Evolutionary conservation across 345 rosid species (phyloP).

Genomic region (Cardamine chenopodiifolia): DNA sequence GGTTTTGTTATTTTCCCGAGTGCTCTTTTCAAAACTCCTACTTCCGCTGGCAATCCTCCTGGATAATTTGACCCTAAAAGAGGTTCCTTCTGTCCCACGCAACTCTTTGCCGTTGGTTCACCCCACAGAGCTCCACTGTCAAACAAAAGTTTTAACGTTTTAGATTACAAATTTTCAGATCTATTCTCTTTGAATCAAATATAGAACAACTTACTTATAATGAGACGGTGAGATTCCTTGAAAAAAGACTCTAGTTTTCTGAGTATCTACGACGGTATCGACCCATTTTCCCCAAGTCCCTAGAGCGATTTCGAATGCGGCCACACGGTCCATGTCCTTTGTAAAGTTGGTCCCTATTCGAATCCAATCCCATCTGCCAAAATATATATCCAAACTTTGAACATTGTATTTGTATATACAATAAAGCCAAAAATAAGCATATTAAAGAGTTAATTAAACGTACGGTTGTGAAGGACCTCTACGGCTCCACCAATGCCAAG

Average conservation of each 20-base stretch:
- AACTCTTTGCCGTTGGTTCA: slow-evolving; percentile 60
- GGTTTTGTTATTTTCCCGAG: slow-evolving; percentile 49
- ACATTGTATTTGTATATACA: not conserved
- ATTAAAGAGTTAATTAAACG: slow-evolving; percentile 16
- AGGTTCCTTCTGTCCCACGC: slow-evolving; percentile 67
- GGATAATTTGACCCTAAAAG: slow-evolving; percentile 61
- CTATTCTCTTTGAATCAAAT: not conserved
- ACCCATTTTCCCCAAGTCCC: slow-evolving; percentile 83
- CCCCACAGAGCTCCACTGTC: slow-evolving; percentile 68
- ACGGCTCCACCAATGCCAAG: slow-evolving; percentile 95
- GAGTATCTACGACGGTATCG: slow-evolving; percentile 58
- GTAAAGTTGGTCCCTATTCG: slow-evolving; percentile 46
- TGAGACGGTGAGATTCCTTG: slow-evolving; percentile 91
- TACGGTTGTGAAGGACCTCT: slow-evolving; percentile 74
- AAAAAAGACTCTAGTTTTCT: slow-evolving; percentile 60
- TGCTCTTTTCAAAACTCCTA: slow-evolving; percentile 59
- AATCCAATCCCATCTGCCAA: slow-evolving; percentile 73
- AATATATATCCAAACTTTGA: not conserved
- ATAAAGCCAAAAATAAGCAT: not conserved
- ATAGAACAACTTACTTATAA: slow-evolving; percentile 57
- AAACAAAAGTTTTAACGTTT: not conserved
- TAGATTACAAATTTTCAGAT: not conserved
- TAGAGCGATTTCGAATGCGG: slow-evolving; percentile 68
- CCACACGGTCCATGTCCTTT: slow-evolving; percentile 77
- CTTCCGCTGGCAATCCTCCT: slow-evolving; percentile 60